Evolutionary conservation across 306 rosid species (phyloP).

Genomic region (Gleditsia sinensis): DNA sequence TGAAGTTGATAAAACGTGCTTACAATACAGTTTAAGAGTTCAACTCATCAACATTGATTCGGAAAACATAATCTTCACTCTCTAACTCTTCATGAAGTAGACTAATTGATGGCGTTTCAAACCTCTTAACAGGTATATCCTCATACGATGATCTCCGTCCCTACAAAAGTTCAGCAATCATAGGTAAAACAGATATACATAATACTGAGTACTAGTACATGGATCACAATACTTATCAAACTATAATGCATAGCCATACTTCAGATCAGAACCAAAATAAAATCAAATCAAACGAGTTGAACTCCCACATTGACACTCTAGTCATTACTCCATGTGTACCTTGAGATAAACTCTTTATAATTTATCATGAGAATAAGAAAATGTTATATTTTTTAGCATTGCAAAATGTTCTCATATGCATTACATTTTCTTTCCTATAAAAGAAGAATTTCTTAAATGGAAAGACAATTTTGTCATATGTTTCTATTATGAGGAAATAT

Average conservation of each 20-base stretch:
- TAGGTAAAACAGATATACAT: constrained; percentile 22
- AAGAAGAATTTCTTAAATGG: neutral
- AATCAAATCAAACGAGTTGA: neutral
- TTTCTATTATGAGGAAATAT: neutral
- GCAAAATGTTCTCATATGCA: constrained; percentile 11
- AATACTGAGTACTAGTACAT: constrained; percentile 10
- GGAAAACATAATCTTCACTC: constrained; percentile 76
- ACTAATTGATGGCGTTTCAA: constrained; percentile 46
- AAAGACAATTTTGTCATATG: neutral
- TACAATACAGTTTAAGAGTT: constrained; percentile 37
- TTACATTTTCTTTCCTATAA: neutral
- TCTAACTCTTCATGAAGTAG: constrained; percentile 85
- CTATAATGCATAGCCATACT: neutral
- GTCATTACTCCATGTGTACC: neutral
- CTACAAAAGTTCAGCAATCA: constrained; percentile 43
- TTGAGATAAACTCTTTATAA: neutral
- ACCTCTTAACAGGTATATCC: constrained; percentile 45
- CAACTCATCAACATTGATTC: constrained; percentile 73
- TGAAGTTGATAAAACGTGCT: constrained; percentile 9
- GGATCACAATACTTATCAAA: constrained; percentile 4
- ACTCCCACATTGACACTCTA: neutral
- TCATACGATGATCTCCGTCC: constrained; percentile 55
- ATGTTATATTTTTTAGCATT: constrained; percentile 6
- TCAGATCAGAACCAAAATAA: constrained; percentile 20
- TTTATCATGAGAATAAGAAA: constrained; percentile 12